Evolutionary conservation across 768 basidiomycete genomes (phyloP).

Genomic region (Tulasnella calospora): DNA sequence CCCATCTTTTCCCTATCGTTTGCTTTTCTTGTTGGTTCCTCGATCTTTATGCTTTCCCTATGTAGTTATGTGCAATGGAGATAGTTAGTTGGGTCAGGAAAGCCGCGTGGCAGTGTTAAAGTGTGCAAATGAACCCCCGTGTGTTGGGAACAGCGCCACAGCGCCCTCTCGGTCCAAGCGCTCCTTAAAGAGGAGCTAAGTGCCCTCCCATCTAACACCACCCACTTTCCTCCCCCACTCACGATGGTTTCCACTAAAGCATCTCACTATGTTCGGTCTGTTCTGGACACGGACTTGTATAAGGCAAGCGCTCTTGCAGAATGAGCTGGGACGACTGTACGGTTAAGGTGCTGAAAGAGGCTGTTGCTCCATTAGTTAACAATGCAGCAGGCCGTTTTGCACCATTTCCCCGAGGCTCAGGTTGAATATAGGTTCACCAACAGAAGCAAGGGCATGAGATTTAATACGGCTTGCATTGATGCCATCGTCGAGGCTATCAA

Average conservation of each 20-base stretch:
- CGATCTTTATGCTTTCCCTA: conserved; percentile 6
- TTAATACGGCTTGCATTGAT: conserved; percentile 62
- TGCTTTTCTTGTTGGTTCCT: neutral
- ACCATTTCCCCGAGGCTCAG: conserved; percentile 66
- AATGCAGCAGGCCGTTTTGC: conserved; percentile 89
- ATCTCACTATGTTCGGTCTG: conserved; percentile 40
- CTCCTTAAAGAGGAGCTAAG: neutral
- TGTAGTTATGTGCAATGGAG: conserved; percentile 5
- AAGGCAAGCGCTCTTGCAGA: conserved; percentile 52
- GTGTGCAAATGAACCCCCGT: conserved; percentile 6
- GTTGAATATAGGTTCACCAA: conserved; percentile 78
- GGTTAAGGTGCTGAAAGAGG: neutral
- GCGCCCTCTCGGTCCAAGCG: neutral
- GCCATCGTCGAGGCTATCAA: conserved; percentile 52
- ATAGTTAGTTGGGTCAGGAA: neutral
- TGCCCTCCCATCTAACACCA: conserved; percentile 11
- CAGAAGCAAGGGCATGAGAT: conserved; percentile 58
- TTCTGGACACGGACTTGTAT: conserved; percentile 93
- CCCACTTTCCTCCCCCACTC: neutral
- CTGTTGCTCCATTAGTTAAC: conserved; percentile 55
- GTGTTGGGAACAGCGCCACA: neutral
- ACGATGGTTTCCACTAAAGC: neutral
- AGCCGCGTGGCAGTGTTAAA: neutral
- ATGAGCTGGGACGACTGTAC: conserved; percentile 14
- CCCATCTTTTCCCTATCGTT: neutral